phyloP scores from a whole-genome alignment of 345 rosid genomes.

The Nephelium lappaceum region DNA sequence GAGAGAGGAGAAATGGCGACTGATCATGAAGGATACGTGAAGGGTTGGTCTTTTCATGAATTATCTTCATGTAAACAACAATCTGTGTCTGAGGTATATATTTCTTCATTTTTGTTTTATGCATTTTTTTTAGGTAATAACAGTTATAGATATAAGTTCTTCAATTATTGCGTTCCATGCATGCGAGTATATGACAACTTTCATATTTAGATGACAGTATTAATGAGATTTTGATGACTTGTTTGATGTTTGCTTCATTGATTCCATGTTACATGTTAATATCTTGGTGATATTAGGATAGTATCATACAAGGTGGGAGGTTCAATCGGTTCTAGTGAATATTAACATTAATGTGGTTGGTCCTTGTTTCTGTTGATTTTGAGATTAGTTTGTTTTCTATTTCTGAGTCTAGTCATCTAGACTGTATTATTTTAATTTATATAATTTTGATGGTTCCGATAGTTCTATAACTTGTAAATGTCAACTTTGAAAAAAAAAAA shows the following conservation, averaged over 20 bases:
- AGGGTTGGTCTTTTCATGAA: neutral
- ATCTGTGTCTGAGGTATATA: slow-evolving; percentile 9
- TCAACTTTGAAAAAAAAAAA: no score
- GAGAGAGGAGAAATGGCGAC: slow-evolving; percentile 9
- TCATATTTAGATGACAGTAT: neutral
- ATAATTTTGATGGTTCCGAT: no score
- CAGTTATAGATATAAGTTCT: neutral
- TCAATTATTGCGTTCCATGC: neutral
- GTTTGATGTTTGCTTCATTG: neutral
- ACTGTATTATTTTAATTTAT: no score
- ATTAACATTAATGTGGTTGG: no score
- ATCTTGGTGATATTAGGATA: neutral
- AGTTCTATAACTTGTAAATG: no score
- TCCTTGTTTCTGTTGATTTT: no score
- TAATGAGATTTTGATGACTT: no score
- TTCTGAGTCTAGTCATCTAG: no score
- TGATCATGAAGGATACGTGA: slow-evolving; percentile 3
- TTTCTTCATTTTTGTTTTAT: neutral
- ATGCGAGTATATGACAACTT: no score
- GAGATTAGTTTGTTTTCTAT: no score
- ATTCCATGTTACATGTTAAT: neutral
- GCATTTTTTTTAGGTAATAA: neutral
- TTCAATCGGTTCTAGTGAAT: no score
- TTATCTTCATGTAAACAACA: neutral
- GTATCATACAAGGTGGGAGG: no score